Evolutionary conservation across 2,329 filamentous ascomycete species (phyloP).

Genomic region (Penicillium rolfsii): DNA sequence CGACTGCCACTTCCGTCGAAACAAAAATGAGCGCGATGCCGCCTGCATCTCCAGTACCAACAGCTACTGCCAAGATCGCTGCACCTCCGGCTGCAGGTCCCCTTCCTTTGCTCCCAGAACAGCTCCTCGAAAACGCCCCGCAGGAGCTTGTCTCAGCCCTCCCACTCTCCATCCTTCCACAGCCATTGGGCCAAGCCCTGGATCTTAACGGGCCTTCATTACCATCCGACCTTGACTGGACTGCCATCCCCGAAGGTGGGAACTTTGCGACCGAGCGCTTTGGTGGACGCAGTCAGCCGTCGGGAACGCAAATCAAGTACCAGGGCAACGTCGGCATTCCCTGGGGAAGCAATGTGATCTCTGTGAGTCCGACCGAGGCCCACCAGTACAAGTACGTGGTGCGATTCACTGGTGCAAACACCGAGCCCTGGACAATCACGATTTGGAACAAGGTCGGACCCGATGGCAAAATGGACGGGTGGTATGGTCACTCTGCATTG

Average conservation of each 20-base stretch:
- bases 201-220: slow-evolving; percentile 6
- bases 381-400: slow-evolving; percentile 44
- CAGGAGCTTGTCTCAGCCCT: slow-evolving; percentile 12
- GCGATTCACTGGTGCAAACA: slow-evolving; percentile 37
- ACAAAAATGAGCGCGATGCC: background rate
- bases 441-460: slow-evolving; percentile 49
- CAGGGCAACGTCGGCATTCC: slow-evolving; percentile 43
- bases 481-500: slow-evolving; percentile 41
- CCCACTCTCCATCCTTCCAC: slow-evolving; percentile 7
- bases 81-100: background rate
- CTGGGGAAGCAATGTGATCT: slow-evolving; percentile 47
- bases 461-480: slow-evolving; percentile 40
- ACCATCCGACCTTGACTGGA: slow-evolving; percentile 26
- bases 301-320: slow-evolving; percentile 32
- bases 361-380: slow-evolving; percentile 36
- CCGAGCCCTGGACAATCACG: slow-evolving; percentile 37
- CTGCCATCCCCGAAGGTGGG: slow-evolving; percentile 24
- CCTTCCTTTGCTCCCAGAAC: background rate
- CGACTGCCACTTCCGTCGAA: background rate
- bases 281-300: slow-evolving; percentile 34
- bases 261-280: slow-evolving; percentile 35
- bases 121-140: slow-evolving; percentile 10
- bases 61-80: background rate
- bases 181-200: slow-evolving; percentile 9
- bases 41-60: background rate